Conservation (phyloP, 2,329 filamentous ascomycete genomes). For the Volutella citrinella region DNA sequence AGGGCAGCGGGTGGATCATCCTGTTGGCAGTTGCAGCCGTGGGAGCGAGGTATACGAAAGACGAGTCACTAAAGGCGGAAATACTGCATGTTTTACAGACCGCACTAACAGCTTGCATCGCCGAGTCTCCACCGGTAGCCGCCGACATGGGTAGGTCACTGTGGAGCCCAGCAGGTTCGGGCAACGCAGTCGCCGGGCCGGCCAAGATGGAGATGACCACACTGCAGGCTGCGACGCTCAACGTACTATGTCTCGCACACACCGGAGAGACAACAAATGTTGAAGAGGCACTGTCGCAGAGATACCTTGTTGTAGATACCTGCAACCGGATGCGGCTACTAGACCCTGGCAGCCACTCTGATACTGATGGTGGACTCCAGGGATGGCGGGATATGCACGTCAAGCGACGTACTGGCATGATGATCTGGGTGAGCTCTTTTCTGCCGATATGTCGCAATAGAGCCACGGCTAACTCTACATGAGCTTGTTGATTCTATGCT, state of each 20-base stretch:
- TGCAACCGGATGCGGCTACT: background rate
- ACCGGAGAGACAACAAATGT: background rate
- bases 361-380: background rate
- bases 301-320: background rate
- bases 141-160: background rate
- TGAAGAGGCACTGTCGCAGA: background rate
- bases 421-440: background rate
- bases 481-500: conserved; percentile 2
- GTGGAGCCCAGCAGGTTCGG: background rate
- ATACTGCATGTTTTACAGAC: background rate
- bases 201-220: background rate
- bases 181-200: background rate
- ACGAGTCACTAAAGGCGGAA: background rate
- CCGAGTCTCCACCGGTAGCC: no score
- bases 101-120: no score
- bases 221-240: background rate
- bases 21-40: conserved; percentile 2
- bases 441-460: background rate
- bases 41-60: background rate
- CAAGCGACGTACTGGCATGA: conserved; percentile 1
- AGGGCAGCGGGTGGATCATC: background rate
- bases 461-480: background rate
- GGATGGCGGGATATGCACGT: background rate
- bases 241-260: conserved; percentile 1
- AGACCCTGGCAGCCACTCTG: background rate